Evolutionary conservation across 208 protist genomes (phyloP).

Genomic region (Acanthamoeba triangularis): DNA sequence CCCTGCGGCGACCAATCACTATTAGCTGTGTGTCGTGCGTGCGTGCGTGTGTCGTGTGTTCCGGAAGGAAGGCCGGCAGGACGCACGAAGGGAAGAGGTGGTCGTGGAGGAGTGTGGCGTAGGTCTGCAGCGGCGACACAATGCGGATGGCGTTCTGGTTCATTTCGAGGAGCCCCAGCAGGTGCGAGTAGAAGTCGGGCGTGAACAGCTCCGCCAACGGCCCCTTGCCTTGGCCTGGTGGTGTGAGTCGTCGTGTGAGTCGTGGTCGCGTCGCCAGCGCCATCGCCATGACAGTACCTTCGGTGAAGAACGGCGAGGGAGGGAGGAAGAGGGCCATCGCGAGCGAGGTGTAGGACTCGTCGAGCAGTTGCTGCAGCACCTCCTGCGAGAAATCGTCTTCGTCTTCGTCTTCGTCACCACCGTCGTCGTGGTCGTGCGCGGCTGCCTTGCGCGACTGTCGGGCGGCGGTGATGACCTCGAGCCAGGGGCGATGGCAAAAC

Average conservation of each 20-base stretch:
- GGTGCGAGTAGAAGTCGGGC: background rate
- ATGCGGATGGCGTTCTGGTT: conserved; percentile 43
- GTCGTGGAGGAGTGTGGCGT: background rate
- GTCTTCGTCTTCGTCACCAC: background rate
- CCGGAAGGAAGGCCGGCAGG: background rate
- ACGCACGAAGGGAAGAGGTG: conserved; percentile 6
- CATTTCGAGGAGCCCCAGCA: conserved; percentile 22
- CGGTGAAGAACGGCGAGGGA: conserved; percentile 8
- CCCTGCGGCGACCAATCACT: background rate
- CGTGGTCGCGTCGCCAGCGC: too few species aligned
- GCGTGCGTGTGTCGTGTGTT: background rate
- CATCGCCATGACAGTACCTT: conserved; percentile 5
- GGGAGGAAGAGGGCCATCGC: background rate
- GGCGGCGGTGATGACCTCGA: conserved; percentile 11
- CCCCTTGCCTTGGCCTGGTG: background rate
- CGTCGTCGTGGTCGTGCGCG: background rate
- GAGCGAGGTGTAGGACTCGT: background rate
- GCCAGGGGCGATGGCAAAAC: conserved; percentile 24
- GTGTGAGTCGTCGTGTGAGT: background rate
- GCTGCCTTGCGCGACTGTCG: background rate
- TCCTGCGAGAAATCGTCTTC: background rate
- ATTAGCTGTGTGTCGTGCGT: background rate
- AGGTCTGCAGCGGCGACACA: conserved; percentile 7
- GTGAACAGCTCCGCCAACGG: background rate
- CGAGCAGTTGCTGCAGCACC: background rate